Base-by-base conservation (phyloP, 257 asterid genomes). In the Prunella vulgaris region DNA sequence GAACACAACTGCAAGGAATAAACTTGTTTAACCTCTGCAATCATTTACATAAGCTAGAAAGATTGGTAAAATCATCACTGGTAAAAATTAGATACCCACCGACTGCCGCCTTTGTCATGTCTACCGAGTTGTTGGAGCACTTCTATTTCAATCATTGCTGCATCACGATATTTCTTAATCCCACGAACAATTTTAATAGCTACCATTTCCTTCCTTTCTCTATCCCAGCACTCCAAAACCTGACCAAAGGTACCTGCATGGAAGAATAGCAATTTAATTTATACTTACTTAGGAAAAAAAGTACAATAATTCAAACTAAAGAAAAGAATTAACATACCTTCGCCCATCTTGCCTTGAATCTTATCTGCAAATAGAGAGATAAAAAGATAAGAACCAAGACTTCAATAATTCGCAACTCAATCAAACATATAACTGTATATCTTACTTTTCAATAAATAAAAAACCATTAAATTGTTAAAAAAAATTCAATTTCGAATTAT, bases 1-100 rank as follows among this genome's bases (percentile, higher is more conserved):
- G 98, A 63, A 92, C 98, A 83, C 97, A 92, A 92, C 98, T 92
- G 97, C 97, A 92, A 90, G 92, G 90, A 88, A 90, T 84, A 90
- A 93, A 90, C 83, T 78, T 77, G 78, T 81, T 93, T 82, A 93
- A 93, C 89, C 79, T 82, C 82, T 70, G 87, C 80, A 79, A 80
- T 56, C 73, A 74, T 75, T 67, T 56, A 56, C 76, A 76, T 60
- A 66, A 62, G 44, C 70, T 54, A 48, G 7, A 74, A 66, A 60
- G 28, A 22, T 38, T 37, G 60, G 67, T 71, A 74, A 69, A 18
- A 60, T 14, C 20, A n/a, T 33, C 30, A 63, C 3, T 4, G 22
- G 59, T 13, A 14, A 2, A 20, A 49, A 59, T 28, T 15, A 54
- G 52, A 48, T 46, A 81, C 98, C 90, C 84, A 92, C 98, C 95